A percentile compares a stretch with the other conserved stretches of the same genome.
phyloP scores from a whole-genome alignment of 192 early-diverging fungal genomes.

The Thoreauomyces humboldtii region DNA sequence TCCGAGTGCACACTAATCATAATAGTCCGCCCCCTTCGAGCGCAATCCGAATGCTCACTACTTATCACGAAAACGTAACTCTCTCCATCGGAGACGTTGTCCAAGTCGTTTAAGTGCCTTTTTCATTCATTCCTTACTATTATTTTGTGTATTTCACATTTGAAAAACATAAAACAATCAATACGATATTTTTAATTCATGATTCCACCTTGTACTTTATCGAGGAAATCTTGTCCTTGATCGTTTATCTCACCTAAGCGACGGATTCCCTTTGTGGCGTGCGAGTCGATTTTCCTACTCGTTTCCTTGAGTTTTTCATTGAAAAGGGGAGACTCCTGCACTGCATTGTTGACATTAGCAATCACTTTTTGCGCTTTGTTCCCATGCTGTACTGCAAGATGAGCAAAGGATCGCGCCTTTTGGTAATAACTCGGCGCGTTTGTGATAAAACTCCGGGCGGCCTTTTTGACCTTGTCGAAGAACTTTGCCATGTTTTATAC shows the following conservation, averaged over 20 bases:
- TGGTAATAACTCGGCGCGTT: background rate
- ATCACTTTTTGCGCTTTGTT: background rate
- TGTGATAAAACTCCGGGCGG: background rate
- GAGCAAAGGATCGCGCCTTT: background rate
- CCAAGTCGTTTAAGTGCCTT: background rate
- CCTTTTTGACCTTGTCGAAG: background rate
- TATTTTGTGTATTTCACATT: background rate
- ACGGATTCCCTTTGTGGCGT: background rate
- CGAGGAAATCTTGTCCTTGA: background rate
- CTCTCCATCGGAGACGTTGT: background rate
- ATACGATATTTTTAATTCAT: background rate
- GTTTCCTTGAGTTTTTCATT: background rate
- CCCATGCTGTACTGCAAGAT: background rate
- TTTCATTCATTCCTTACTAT: background rate
- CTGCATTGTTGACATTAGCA: background rate
- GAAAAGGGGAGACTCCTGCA: background rate
- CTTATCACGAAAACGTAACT: background rate
- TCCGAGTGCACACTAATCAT: conserved; percentile 17
- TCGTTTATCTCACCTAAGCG: background rate
- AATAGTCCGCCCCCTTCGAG: no score
- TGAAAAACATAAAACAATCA: background rate
- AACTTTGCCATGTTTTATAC: background rate
- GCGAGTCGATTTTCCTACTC: background rate
- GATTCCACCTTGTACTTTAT: conserved; percentile 2
- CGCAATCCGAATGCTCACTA: background rate